Percentiles rank a stretch among this genome's conserved stretches.
phyloP scores from a whole-genome alignment of 495 filamentous ascomycete genomes.

The Penicillium flavigenum region DNA sequence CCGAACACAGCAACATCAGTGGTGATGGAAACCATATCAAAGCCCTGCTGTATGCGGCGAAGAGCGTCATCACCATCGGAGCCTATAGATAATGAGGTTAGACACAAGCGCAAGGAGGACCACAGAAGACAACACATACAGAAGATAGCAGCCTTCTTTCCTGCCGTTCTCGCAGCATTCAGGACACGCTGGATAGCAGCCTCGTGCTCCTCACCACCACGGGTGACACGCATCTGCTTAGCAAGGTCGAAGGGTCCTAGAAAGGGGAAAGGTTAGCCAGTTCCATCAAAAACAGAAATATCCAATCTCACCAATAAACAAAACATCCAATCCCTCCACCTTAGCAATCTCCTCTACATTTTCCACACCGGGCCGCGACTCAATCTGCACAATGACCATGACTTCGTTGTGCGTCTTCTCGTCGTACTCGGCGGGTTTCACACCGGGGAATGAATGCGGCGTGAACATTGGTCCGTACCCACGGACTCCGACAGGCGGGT shows the following conservation, averaged over 20 bases:
- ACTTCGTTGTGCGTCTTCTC: slow-evolving; percentile 35
- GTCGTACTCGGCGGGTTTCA: slow-evolving; percentile 41
- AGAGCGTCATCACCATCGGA: slow-evolving; percentile 63
- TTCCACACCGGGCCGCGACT: slow-evolving; percentile 46
- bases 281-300: background rate
- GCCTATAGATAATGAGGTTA: slow-evolving; percentile 20
- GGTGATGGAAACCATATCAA: slow-evolving; percentile 70
- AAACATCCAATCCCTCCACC: slow-evolving; percentile 45
- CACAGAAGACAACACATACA: slow-evolving; percentile 39
- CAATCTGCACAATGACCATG: slow-evolving; percentile 48
- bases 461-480: slow-evolving; percentile 67
- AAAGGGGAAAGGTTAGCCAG: background rate
- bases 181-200: slow-evolving; percentile 65
- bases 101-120: background rate
- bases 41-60: slow-evolving; percentile 64
- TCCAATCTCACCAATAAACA: slow-evolving; percentile 40
- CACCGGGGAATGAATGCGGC: slow-evolving; percentile 39
- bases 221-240: slow-evolving; percentile 39
- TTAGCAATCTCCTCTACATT: slow-evolving; percentile 51
- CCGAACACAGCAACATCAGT: slow-evolving; percentile 58
- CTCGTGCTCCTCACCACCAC: slow-evolving; percentile 46
- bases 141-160: slow-evolving; percentile 78
- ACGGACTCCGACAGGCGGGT: slow-evolving; percentile 61
- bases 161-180: slow-evolving; percentile 60
- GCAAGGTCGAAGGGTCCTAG: slow-evolving; percentile 57